These are phyloP conservation scores for Fusarium nelsonii DNA, from an alignment of 2,329 filamentous ascomycete species.

Conservation along the genomic window DNA sequence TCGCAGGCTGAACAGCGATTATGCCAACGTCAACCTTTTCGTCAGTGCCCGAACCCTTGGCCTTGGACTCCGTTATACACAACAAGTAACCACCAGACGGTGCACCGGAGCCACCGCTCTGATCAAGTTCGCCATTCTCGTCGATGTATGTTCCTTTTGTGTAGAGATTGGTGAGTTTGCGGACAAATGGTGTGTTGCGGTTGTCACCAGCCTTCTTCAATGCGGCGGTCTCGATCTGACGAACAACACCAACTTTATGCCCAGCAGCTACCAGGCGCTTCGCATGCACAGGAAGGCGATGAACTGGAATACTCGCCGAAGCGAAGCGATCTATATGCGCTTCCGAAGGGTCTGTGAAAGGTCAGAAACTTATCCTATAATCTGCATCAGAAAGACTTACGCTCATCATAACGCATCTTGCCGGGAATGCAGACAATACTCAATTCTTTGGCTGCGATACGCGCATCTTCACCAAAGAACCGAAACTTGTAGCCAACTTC, in stretches of 20 bases:
- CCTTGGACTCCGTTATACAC: conserved; percentile 88
- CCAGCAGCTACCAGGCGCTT: conserved; percentile 93
- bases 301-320: conserved; percentile 94
- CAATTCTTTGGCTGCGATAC: conserved; percentile 87
- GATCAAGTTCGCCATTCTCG: conserved; percentile 84
- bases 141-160: conserved; percentile 99
- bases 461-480: conserved; percentile 96
- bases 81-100: conserved; percentile 87
- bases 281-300: conserved; percentile 90
- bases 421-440: conserved; percentile 97
- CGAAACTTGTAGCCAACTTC: conserved; percentile 99
- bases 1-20: conserved; percentile 93
- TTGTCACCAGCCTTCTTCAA: conserved; percentile 97
- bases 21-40: conserved; percentile 94
- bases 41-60: conserved; percentile 83
- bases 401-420: conserved; percentile 94
- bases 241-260: conserved; percentile 94
- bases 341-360: conserved; percentile 78
- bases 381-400: conserved; percentile 56
- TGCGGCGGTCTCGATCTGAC: conserved; percentile 94
- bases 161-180: conserved; percentile 95
- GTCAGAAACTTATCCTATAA: neutral
- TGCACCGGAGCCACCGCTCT: conserved; percentile 57
- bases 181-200: conserved; percentile 88
- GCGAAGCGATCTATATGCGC: conserved; percentile 93